Evolutionary conservation across 2,329 filamentous ascomycete species (phyloP), one percentile per base, ranked within the genome.

Genomic region (Rhynchosporium secalis): DNA sequence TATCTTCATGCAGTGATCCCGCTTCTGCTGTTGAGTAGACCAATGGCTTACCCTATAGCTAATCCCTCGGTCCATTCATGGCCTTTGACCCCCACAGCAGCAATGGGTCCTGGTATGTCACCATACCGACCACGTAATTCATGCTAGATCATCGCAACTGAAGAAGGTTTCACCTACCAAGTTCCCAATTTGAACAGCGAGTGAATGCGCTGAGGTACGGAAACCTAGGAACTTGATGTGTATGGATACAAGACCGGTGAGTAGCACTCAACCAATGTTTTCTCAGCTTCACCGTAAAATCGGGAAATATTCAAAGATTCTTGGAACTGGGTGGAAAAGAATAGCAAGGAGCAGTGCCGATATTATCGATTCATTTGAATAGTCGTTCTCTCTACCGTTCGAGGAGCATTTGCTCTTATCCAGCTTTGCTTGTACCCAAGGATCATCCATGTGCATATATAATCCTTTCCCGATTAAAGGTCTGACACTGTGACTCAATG

Each of bases 141-240:
- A 56, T 43, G 52, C 52, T 1, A 56, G 20, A 26, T 56, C 38
- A 3, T 56, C 52, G 29, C 38, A 56, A n/a, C 45, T 56, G 20
- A 20, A 20, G 52, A 56, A 56, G 0, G 38, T 56, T 7, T 56
- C 52, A 20, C 45, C 52, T 20, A 56, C 52, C 6, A 43, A n/a
- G n/a, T 56, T 28, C 10, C 38, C 5, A n/a, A 26, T n/a, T 46
- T 56, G 38, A 12, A 46, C 13, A 6, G 41, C 41, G 4, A 46
- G 38, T 26, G 38, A n/a, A 10, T 56, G 38, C 1, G 38, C 52
- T 6, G 38, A 43, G 15, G 52, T 26, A 26, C 41, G 52, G 38
- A 51, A 52, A 9, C 46, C 46, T 20, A 54, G 38, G 15, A 54
- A 62, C 36, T 55, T 55, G 26, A 51, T 56, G 6, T 62, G 60